Evolutionary conservation across 2,329 filamentous ascomycete genomes (phyloP), one percentile per base, ranked within the genome.

Genomic region (Trichoderma sp.): DNA sequence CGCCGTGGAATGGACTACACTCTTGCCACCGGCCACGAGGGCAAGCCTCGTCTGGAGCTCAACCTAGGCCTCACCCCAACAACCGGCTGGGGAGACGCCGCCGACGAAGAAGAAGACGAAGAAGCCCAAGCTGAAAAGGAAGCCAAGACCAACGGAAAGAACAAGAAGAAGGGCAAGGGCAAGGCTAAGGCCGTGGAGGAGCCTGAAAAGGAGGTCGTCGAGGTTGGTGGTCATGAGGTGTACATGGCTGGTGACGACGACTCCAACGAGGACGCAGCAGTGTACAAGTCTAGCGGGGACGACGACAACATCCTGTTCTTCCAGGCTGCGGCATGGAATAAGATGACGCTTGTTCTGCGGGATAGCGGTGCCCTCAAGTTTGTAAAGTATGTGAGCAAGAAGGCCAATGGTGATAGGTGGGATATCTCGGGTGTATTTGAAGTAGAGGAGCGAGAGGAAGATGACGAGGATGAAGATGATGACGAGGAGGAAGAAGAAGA

Each of bases 211-310:
- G 82, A 83, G 66, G 78, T 79, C 20, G 83, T 85, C 23, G 88
- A 92, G 67, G 89, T 93, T 1, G 93, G 93, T 70, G 93, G 93
- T 36, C 92, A 94, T 79, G 92, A 95, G 78, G 92, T 97, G 72
- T 98, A 97, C 86, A 97, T 98, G 94, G 95, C 94, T 0, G 93
- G 92, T 67, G 93, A 95, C 64, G 92, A 94, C 50, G 91, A 91
- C 26, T 84, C 85, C 53, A 84, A 86, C 70, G 87, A 90, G 26
- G 93, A 97, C 80, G 95, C 95, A 1, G 96, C 96, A 9, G 88
- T 99, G 64, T 99, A 99, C 86, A 91, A 92, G 80, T 88, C 92
- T 1, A 87, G 88, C 66, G 87, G 89, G 53, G 95, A 97, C 68
- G 95, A 97, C 62, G 88, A 90, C 82, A 90, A 89, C 79, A 89